Base-by-base conservation (phyloP, 768 basidiomycete species). In the Tulasnella sp. region DNA sequence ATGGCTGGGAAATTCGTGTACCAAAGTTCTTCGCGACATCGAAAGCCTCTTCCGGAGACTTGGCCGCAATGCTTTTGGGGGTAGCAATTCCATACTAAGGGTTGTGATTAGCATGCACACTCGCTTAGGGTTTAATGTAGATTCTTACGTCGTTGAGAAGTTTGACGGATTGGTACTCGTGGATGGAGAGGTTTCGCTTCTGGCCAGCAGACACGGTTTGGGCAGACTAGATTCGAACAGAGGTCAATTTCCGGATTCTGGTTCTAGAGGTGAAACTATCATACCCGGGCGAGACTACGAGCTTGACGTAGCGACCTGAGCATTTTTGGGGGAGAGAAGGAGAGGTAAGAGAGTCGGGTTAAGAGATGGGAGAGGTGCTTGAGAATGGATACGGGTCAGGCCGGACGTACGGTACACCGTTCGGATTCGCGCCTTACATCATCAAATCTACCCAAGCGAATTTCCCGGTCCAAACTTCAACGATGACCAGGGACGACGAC, bases 151-250 rank as follows among this genome's bases (percentile, higher is more conserved):
- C 91, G 86, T 98, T 98, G 81, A 99, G 89, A 70, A 99, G 88
- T 80, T 92, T 91, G 85, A 99, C 93, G 67, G 96, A 97, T 85
- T 99, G 96, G 86, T 98, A 94, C 86, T 99, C 98, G 86, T 99
- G 98, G 82, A 99, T 96, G 35, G 95, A 97, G 82, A 98, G 90
- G 84, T 91, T 93, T 80, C 96, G 93, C 86, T 88, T 93, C 89
- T 96, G 95, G 83, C 91, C 89, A 82, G 90, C 89, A 89, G 90
- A 91, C 81, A 87, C 88, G 84, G 87, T 82, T 40, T 79, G 77
- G 37, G 55, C 51, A 39, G 74, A 42, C 55, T 79, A 39, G 23
- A 74, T 39, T 20, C 42, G 32, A 44, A 51, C 48, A 71, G 32
- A 70, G 3, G 29, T 74, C 44, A 46, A 40, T 69, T 67, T 67